Evolutionary conservation across 129 eudicot species (phyloP), one percentile per base, ranked within the genome.

Genomic region (Artemisia tridentata): DNA sequence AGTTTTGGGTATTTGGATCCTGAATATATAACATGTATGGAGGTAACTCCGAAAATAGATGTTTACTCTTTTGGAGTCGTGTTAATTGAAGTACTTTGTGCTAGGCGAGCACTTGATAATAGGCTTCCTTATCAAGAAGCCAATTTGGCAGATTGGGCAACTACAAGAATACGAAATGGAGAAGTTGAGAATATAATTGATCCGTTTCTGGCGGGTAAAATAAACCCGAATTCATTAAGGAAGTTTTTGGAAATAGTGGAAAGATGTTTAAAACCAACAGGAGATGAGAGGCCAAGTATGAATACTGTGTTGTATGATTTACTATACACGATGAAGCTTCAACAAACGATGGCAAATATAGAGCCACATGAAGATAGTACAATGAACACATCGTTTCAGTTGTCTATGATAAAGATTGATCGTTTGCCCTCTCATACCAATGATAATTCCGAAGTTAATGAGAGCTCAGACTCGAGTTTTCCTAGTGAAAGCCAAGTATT

Each of bases 1-100:
- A 85, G 86, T 71, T 85, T 85, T 16, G 95, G 95, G 52, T 88
- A 88, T 74, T 71, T 85, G 41, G 91, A 88, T 72, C 95, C 95
- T 0, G 95, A 88, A 51, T 87, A 87, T 66, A 76, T 62, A 47
- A 67, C 69, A 58, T 80, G 84, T 65, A 71, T 78, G 69, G 84
- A 74, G 17, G 63, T 83, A 17, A 88, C 96, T n/a, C 84, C 76
- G 48, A 88, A 88, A 38, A 83, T 88, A 0, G 89, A 85, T 49
- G 91, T 88, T 21, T 88, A 85, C 70, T 78, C 91, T 5, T 88
- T 88, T 17, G 91, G 91, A 18, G 86, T 88, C 2, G 95, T 88
- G 16, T 72, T 88, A 21, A 80, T 88, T 2, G 91, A 88, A 78
- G 85, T 83, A 16, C 78, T 88, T 3, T 88, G 91, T 31, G 91